Evolutionary conservation across 2,329 filamentous ascomycete species (phyloP).

Genomic region (Paecilomyces niveus): DNA sequence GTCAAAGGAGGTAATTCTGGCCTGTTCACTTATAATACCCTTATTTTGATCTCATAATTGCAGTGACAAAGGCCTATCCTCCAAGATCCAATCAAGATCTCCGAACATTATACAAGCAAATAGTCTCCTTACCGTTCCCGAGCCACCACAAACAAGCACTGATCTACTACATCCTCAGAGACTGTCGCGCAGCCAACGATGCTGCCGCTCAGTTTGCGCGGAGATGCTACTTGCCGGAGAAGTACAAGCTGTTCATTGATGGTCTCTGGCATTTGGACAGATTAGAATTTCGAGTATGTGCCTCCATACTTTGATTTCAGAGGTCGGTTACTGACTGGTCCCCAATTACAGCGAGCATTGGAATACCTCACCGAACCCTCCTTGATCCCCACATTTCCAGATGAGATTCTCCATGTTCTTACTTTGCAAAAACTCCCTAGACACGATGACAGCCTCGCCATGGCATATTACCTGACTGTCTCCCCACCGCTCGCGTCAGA

Average conservation of each 20-base stretch:
- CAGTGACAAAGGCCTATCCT: conserved; percentile 62
- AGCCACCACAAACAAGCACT: conserved; percentile 75
- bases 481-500: conserved; percentile 63
- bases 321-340: conserved; percentile 7
- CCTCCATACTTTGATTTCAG: neutral
- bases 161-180: conserved; percentile 75
- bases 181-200: conserved; percentile 53
- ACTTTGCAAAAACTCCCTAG: conserved; percentile 52
- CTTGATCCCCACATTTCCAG: conserved; percentile 70
- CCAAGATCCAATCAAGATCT: conserved; percentile 63
- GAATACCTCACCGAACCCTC: conserved; percentile 73
- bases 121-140: conserved; percentile 58
- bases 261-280: conserved; percentile 76
- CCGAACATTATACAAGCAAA: conserved; percentile 61
- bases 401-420: conserved; percentile 69
- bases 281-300: conserved; percentile 55
- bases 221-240: conserved; percentile 60
- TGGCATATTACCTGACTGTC: conserved; percentile 73
- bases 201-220: conserved; percentile 54
- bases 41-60: neutral
- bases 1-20: conserved; percentile 57
- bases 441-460: conserved; percentile 57
- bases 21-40: neutral
- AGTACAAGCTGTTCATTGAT: conserved; percentile 73
- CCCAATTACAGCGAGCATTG: conserved; percentile 51